A percentile compares a stretch with the other conserved stretches of the same genome.
Conservation (phyloP, 352 stramenopile species). For the Pythium insidiosum region DNA sequence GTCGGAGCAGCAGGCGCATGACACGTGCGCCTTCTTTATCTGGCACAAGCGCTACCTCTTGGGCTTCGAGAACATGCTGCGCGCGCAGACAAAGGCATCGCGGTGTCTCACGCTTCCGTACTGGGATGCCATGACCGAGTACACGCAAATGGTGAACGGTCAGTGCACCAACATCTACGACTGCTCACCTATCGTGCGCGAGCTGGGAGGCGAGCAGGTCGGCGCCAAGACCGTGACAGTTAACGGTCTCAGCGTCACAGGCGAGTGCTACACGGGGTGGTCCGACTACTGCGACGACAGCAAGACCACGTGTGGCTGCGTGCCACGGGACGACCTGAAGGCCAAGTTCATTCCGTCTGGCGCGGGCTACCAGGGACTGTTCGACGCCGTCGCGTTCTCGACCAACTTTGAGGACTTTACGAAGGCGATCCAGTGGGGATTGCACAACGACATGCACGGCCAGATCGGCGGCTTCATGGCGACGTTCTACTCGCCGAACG, state of each 20-base stretch:
- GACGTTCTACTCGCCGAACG: conserved; percentile 36
- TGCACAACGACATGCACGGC: conserved; percentile 59
- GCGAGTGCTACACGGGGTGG: conserved; percentile 17
- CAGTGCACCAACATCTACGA: conserved; percentile 12
- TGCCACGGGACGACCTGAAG: conserved; percentile 35
- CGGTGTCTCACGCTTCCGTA: conserved; percentile 13
- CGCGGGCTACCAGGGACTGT: conserved; percentile 41
- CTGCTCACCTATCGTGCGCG: neutral
- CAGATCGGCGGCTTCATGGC: conserved; percentile 41
- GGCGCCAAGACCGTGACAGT: neutral
- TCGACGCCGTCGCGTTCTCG: conserved; percentile 38
- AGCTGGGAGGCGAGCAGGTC: neutral
- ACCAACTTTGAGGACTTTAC: conserved; percentile 51
- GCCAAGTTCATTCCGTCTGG: conserved; percentile 28
- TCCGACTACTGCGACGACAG: conserved; percentile 31
- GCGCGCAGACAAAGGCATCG: conserved; percentile 1
- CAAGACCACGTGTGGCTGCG: conserved; percentile 20
- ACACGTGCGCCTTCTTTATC: conserved; percentile 10
- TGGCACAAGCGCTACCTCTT: conserved; percentile 14
- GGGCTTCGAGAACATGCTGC: conserved; percentile 16
- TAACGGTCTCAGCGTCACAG: conserved; percentile 18
- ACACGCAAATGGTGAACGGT: conserved; percentile 19
- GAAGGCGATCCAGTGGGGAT: conserved; percentile 43
- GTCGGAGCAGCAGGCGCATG: conserved; percentile 9
- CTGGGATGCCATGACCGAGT: conserved; percentile 7